Base-by-base conservation (phyloP, 768 basidiomycete genomes). In the Mycena haematopus region DNA sequence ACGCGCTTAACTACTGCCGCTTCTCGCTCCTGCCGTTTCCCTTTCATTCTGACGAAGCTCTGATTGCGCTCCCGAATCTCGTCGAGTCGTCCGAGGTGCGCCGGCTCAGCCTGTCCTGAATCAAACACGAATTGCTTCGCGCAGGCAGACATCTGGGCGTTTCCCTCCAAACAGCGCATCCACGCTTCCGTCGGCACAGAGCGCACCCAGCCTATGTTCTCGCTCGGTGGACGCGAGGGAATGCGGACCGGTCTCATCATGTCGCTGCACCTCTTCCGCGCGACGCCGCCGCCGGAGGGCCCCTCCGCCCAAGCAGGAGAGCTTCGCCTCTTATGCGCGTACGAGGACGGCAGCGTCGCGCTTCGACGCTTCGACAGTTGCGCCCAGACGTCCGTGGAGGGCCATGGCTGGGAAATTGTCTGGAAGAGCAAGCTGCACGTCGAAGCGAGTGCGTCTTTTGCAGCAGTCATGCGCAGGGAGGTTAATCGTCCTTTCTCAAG, bases 1-100 rank as follows among this genome's bases (percentile, higher is more conserved):
- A 99, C 71, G 89, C 96, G 2, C 81, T 99, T 58, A 97, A 96
- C 71, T 98, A 91, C 73, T 99, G 96, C 75, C 86, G 90, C 2
- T 95, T 97, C 75, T 90, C 92, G 8, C 78, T 98, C 3, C 72
- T 91, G 38, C 73, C 69, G 33, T 40, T 33, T 56, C 10, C 63
- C 68, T 67, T 21, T 11, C 24, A 33, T 44, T 51, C 27, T 14
- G 42, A 58, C 50, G 62, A 69, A 68, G 88, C 85, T 1, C 75
- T 95, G 47, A 72, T 98, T 27, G 93, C 93, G 0, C 77, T 97
- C 15, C 95, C 95, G 0, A 96, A 95, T 69, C 80, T 98, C 24
- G 82, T 95, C 10, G 94, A 99, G 70, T 96, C 96, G 7, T 86
- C 91, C 42, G 80, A 89, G 59, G 94, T 94, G 72, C 35, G 84